Conservation (phyloP, 2,329 filamentous ascomycete genomes). For the Ceratocystis papillata region DNA sequence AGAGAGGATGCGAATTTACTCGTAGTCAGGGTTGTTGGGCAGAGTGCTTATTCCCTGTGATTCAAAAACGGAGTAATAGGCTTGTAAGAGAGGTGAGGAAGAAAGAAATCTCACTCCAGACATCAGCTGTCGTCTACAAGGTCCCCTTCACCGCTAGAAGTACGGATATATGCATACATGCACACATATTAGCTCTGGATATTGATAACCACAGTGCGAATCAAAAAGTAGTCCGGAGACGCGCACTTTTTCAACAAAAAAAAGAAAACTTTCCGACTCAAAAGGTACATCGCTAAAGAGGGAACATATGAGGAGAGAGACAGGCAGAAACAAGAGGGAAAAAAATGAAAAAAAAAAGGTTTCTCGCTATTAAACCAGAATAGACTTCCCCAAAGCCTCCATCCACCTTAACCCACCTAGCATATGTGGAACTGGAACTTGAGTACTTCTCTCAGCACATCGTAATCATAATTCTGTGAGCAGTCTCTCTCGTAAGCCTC, state of each 20-base stretch:
- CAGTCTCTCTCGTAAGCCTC: background rate
- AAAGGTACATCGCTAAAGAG: background rate
- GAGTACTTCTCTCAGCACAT: background rate
- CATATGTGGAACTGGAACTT: background rate
- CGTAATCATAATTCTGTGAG: background rate
- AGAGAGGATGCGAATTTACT: background rate
- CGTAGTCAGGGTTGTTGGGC: background rate
- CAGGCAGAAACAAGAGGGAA: background rate
- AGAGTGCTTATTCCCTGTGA: background rate
- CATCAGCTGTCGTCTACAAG: conserved; percentile 1
- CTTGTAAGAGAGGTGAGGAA: background rate
- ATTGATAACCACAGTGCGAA: background rate
- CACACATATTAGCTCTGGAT: background rate
- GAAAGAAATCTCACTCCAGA: background rate
- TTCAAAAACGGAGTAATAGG: background rate
- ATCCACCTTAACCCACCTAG: no score
- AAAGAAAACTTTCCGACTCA: conserved; percentile 3
- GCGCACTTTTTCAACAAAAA: background rate
- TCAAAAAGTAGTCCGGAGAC: background rate
- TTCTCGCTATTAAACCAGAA: no score
- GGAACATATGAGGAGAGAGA: no score
- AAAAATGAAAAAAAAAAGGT: background rate
- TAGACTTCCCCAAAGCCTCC: background rate
- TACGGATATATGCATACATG: conserved; percentile 6
- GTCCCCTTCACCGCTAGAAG: conserved; percentile 5